Conservation (phyloP, 192 early-diverging fungal species). For the Helicostylum pulchrum region DNA sequence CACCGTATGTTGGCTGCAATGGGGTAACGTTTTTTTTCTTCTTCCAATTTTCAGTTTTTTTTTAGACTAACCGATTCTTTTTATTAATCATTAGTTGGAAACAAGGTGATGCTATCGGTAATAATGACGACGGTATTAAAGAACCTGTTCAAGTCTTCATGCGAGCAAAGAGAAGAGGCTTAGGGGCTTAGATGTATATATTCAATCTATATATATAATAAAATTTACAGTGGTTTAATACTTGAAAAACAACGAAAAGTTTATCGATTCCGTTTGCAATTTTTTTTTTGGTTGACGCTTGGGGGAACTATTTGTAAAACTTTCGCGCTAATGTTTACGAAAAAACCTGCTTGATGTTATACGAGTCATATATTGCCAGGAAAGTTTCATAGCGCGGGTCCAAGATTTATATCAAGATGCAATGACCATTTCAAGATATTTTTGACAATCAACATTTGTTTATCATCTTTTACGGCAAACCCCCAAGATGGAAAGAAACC, state of each 20-base stretch:
- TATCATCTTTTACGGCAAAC: neutral
- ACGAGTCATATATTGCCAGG: no score
- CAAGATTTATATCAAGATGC: no score
- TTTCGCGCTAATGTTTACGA: no score
- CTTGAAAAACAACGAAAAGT: neutral
- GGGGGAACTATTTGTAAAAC: no score
- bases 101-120: conserved; percentile 40
- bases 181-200: conserved; percentile 21
- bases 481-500: neutral
- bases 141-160: conserved; percentile 40
- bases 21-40: conserved; percentile 48
- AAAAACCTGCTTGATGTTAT: no score
- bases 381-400: no score
- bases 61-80: neutral
- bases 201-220: no score
- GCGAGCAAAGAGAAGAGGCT: conserved; percentile 33
- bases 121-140: conserved; percentile 37
- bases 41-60: neutral
- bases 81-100: conserved; percentile 29
- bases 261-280: neutral
- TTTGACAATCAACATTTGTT: neutral
- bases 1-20: conserved; percentile 60
- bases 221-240: no score
- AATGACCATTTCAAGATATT: no score
- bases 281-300: neutral